These are phyloP conservation scores for Bocquillonia castaneifolia DNA, from an alignment of 441 rosid species.

Conservation along the genomic window DNA sequence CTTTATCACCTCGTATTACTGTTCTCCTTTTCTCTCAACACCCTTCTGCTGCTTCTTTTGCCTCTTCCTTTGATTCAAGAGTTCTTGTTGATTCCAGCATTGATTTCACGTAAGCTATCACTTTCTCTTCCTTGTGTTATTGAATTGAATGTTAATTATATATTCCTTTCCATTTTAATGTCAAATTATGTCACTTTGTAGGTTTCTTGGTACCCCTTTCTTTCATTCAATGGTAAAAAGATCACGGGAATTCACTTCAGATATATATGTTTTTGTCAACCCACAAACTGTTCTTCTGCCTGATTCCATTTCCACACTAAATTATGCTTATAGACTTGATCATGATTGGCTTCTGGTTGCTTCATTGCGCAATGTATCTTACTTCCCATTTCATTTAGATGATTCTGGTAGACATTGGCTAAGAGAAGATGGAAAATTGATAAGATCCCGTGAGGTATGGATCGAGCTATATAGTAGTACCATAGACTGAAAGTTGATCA, in stretches of 20 bases:
- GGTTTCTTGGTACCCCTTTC: constrained; percentile 83
- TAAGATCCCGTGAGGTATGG: constrained; percentile 63
- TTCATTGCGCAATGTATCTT: constrained; percentile 41
- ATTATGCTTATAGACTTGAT: constrained; percentile 49
- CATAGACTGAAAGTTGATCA: constrained; percentile 27
- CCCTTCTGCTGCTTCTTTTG: constrained; percentile 48
- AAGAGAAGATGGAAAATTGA: constrained; percentile 41
- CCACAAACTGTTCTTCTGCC: constrained; percentile 52
- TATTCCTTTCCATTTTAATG: background rate
- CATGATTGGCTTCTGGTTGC: constrained; percentile 76
- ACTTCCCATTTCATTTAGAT: constrained; percentile 52
- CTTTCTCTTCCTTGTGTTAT: background rate
- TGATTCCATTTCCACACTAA: constrained; percentile 51
- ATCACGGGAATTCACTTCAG: constrained; percentile 37
- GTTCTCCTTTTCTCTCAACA: constrained; percentile 64
- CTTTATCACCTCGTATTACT: constrained; percentile 52
- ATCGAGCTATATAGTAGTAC: constrained; percentile 3
- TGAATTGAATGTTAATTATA: background rate
- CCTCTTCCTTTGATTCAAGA: constrained; percentile 48
- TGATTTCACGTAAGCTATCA: constrained; percentile 69
- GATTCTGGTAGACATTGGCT: constrained; percentile 53
- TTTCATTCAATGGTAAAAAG: constrained; percentile 83
- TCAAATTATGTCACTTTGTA: constrained; percentile 23
- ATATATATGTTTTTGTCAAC: constrained; percentile 50
- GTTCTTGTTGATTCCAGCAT: constrained; percentile 56